A percentile compares a stretch with the other conserved stretches of the same genome.
phyloP scores from a whole-genome alignment of 495 filamentous ascomycete genomes.

The Aspergillus bridgeri region DNA sequence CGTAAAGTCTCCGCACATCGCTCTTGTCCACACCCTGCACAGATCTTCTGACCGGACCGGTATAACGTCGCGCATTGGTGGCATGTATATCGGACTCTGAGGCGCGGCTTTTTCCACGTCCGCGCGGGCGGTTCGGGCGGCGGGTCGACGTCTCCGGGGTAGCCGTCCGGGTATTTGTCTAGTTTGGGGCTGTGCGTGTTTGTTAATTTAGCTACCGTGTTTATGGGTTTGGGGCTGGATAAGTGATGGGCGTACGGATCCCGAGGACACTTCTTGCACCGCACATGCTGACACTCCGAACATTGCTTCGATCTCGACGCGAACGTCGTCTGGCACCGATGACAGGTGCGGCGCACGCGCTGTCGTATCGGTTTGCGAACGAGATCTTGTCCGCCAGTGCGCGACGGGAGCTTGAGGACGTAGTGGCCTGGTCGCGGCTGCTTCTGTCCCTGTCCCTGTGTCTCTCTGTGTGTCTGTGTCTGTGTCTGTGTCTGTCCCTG shows the following conservation, averaged over 20 bases:
- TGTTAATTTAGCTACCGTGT: background rate
- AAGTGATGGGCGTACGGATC: slow-evolving; percentile 62
- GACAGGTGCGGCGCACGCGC: slow-evolving; percentile 72
- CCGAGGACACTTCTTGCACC: slow-evolving; percentile 78
- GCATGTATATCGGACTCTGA: slow-evolving; percentile 58
- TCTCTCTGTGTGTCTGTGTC: too few relatives aligned
- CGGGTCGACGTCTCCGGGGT: slow-evolving; percentile 64
- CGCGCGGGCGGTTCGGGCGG: slow-evolving; percentile 30
- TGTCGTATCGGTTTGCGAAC: slow-evolving; percentile 64
- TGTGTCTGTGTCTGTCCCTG: too few relatives aligned
- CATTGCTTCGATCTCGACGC: slow-evolving; percentile 58
- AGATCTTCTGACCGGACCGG: slow-evolving; percentile 44
- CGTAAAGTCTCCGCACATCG: slow-evolving; percentile 47
- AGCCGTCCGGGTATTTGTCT: slow-evolving; percentile 72
- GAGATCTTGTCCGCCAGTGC: slow-evolving; percentile 65
- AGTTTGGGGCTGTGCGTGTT: slow-evolving; percentile 47
- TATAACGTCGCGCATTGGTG: slow-evolving; percentile 60
- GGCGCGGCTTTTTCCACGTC: slow-evolving; percentile 41
- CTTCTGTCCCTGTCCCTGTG: too few relatives aligned
- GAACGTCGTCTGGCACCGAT: slow-evolving; percentile 68
- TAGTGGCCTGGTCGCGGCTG: too few relatives aligned
- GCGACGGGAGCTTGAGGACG: slow-evolving; percentile 59
- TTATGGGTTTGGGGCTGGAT: too few relatives aligned
- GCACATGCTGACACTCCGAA: slow-evolving; percentile 65
- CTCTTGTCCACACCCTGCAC: slow-evolving; percentile 59